Conservation (phyloP, 2,329 filamentous ascomycete species). For the Eurotiales sp. region DNA sequence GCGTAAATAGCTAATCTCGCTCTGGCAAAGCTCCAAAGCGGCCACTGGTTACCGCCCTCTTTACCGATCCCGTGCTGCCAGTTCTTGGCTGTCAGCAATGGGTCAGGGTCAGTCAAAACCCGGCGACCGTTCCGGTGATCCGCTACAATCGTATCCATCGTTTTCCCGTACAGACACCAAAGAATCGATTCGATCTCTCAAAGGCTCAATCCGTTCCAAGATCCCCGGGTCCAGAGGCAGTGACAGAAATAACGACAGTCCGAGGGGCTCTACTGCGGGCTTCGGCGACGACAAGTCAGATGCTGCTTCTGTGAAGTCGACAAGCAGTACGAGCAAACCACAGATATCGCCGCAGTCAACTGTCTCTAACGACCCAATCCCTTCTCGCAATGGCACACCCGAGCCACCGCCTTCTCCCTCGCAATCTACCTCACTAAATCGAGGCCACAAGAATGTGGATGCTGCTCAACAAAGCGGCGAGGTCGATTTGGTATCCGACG, state of each 20-base stretch:
- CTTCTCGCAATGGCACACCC: conserved; percentile 45
- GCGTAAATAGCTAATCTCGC: conserved; percentile 19
- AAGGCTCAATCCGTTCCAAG: conserved; percentile 77
- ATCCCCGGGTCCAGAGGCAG: conserved; percentile 59
- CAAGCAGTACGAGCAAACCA: conserved; percentile 50
- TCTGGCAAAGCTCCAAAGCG: conserved; percentile 1
- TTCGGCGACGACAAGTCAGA: conserved; percentile 63
- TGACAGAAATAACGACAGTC: conserved; percentile 63
- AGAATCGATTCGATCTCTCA: conserved; percentile 83
- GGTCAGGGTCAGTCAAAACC: conserved; percentile 52
- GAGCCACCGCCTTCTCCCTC: conserved; percentile 81
- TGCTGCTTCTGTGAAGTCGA: conserved; percentile 69
- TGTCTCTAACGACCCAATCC: conserved; percentile 45
- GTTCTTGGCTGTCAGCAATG: conserved; percentile 38
- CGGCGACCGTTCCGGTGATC: conserved; percentile 52
- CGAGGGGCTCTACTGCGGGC: conserved; percentile 66
- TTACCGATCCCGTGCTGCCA: conserved; percentile 22
- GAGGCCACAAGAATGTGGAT: conserved; percentile 71
- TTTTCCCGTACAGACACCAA: conserved; percentile 91
- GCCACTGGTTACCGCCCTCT: background rate
- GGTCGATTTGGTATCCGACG: conserved; percentile 90
- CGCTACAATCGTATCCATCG: conserved; percentile 81
- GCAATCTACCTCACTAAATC: conserved; percentile 68
- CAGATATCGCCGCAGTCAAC: conserved; percentile 25
- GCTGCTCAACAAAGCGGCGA: conserved; percentile 83